phyloP scores from a whole-genome alignment of 176 grass and related monocot species.

The Lolium perenne region DNA sequence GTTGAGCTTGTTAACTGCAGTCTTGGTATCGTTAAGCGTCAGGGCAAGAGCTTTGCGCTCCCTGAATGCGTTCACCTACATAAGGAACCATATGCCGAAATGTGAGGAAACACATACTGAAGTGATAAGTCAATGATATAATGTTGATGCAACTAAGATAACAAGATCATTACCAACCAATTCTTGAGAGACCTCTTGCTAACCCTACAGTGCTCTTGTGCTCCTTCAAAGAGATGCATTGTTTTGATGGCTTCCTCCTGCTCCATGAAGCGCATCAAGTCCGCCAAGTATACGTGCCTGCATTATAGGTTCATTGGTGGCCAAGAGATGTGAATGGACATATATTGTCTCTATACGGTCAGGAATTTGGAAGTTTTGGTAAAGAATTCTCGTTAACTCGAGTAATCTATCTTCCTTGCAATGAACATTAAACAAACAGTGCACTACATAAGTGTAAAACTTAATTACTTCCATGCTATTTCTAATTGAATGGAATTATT shows the following conservation, averaged over 20 bases:
- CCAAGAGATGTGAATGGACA: background rate
- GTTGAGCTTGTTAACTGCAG: slow-evolving; percentile 71
- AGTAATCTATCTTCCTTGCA: background rate
- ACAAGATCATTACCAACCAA: slow-evolving; percentile 87
- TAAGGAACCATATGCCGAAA: slow-evolving; percentile 13
- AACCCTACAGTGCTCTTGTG: slow-evolving; percentile 69
- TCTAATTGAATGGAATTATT: too few species aligned
- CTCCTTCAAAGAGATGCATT: slow-evolving; percentile 88
- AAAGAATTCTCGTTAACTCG: background rate
- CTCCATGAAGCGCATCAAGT: slow-evolving; percentile 80
- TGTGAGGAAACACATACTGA: slow-evolving; percentile 4
- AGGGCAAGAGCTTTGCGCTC: slow-evolving; percentile 70
- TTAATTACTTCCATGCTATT: background rate
- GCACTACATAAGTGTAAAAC: background rate
- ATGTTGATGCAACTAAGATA: slow-evolving; percentile 15
- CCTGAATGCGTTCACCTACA: slow-evolving; percentile 71
- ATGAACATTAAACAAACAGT: background rate
- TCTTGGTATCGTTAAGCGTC: slow-evolving; percentile 76
- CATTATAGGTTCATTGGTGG: slow-evolving; percentile 16
- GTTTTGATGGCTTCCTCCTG: slow-evolving; percentile 68
- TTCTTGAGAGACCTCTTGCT: slow-evolving; percentile 78
- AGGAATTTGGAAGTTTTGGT: background rate
- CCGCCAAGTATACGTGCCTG: slow-evolving; percentile 83
- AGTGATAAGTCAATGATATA: background rate
- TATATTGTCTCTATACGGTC: slow-evolving; percentile 1